These are phyloP conservation scores for Fraxinus paxiana DNA, from an alignment of 305 asterid genomes.

Conservation along the genomic window DNA sequence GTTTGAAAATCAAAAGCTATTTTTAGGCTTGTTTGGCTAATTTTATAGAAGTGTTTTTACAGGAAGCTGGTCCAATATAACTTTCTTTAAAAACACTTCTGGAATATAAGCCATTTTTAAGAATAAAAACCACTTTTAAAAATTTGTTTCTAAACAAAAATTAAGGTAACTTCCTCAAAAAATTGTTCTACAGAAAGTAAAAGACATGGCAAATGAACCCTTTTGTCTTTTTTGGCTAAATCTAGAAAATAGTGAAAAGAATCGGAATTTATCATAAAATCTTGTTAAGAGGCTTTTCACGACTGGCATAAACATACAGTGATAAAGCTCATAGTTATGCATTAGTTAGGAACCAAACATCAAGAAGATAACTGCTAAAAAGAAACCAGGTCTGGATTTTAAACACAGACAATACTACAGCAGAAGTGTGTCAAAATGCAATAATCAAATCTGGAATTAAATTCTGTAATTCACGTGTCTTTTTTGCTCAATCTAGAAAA, in stretches of 20 bases:
- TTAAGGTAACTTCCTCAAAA: neutral
- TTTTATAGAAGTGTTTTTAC: too few relatives aligned
- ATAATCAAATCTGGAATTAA: neutral
- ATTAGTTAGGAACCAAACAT: neutral
- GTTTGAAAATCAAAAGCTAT: neutral
- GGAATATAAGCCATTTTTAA: neutral
- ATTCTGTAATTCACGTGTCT: neutral
- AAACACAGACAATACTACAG: neutral
- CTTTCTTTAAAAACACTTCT: neutral
- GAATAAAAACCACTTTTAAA: neutral
- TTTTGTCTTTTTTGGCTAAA: neutral
- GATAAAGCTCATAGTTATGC: neutral
- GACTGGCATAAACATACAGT: neutral
- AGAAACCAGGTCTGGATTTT: neutral
- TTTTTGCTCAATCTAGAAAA: neutral
- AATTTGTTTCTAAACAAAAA: too few relatives aligned
- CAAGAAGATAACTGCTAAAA: neutral
- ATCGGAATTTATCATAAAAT: neutral
- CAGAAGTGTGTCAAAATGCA: neutral
- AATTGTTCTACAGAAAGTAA: neutral
- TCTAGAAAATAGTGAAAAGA: neutral
- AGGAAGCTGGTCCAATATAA: too few relatives aligned
- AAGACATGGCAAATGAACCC: neutral
- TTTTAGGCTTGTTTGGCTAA: too few relatives aligned
- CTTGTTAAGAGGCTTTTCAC: neutral